Evolutionary conservation across 2,329 filamentous ascomycete species (phyloP), one percentile per base, ranked within the genome.

Genomic region (Xylariaceae sp.): DNA sequence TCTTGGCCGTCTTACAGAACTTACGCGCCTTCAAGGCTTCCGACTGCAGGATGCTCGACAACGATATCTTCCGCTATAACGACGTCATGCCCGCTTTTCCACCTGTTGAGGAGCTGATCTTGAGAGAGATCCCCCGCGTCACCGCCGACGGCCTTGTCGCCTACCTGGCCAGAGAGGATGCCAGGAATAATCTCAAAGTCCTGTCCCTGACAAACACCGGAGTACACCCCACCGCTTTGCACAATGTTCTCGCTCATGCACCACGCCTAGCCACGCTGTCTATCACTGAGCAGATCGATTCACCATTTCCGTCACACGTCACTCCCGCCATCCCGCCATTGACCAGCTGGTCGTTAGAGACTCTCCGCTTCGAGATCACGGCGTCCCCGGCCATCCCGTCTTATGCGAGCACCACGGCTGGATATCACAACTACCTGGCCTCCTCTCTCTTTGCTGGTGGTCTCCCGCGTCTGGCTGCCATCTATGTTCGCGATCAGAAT

Each of bases 391-490:
- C 72, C 4, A 70, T 79, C 1, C 79, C 81, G 19, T 74, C 82
- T 10, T 85, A 80, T 49, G 68, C 73, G 7, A 73, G 67, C 49
- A 69, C 76, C 20, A 76, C 76, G 1, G 66, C 72, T 8, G 77
- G 76, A 16, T 94, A 95, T 69, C 95, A 96, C 66, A 79, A 81
- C 49, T 95, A 95, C 66, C 79, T 97, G 17, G 83, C 88, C 21
- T 79, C 79, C n/a, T 95, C 88, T 0, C 79, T 97, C 23, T 80
- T 93, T 49, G 78, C 82, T 14, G 85, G 85, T 50, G 79, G 81
- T 6, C 75, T 97, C 6, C 89, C 90, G 1, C 79, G 77, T 27
- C 75, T 97, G 7, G 76, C 76, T 27, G 79, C 83, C 19, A 77
- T 97, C 6, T 96, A 94, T 63, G 92, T 96, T 16, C 85, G 88